A percentile compares a stretch with the other conserved stretches of the same genome.
Conservation (phyloP, 495 filamentous ascomycete genomes). For the Podospora conica region DNA sequence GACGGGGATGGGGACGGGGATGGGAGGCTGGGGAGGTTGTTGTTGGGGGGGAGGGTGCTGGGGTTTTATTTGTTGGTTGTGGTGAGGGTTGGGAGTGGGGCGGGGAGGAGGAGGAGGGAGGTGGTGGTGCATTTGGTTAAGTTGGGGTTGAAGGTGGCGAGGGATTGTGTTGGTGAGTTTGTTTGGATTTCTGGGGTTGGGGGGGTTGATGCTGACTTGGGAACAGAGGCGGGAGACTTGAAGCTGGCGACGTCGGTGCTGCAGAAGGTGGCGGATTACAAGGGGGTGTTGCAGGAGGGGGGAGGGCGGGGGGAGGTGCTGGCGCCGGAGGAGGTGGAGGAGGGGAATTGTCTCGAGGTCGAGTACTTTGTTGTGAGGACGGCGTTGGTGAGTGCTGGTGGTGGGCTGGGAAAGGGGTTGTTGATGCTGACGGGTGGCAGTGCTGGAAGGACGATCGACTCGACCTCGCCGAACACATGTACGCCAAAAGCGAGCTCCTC, state of each 20-base stretch:
- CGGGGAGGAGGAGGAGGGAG: constrained; percentile 19
- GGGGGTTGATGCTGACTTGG: constrained; percentile 5
- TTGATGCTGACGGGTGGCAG: constrained; percentile 35
- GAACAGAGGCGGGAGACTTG: constrained; percentile 45
- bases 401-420: background rate
- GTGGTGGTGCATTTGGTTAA: constrained; percentile 55
- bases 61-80: constrained; percentile 64
- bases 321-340: constrained; percentile 21
- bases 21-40: constrained; percentile 19
- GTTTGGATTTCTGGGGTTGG: background rate
- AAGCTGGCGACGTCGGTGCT: constrained; percentile 53
- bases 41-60: constrained; percentile 51
- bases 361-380: constrained; percentile 70
- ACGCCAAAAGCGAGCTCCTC: constrained; percentile 47
- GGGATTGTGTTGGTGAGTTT: constrained; percentile 56
- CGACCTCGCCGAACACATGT: constrained; percentile 75
- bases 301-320: constrained; percentile 17
- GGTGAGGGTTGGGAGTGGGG: constrained; percentile 29
- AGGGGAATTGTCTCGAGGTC: constrained; percentile 40
- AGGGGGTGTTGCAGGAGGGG: constrained; percentile 47
- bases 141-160: constrained; percentile 59
- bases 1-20: background rate
- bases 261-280: constrained; percentile 57
- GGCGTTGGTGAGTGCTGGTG: constrained; percentile 50
- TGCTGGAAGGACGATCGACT: constrained; percentile 64